phyloP scores from a whole-genome alignment of 257 asterid species.

The Fraxinus quadrangulata region DNA sequence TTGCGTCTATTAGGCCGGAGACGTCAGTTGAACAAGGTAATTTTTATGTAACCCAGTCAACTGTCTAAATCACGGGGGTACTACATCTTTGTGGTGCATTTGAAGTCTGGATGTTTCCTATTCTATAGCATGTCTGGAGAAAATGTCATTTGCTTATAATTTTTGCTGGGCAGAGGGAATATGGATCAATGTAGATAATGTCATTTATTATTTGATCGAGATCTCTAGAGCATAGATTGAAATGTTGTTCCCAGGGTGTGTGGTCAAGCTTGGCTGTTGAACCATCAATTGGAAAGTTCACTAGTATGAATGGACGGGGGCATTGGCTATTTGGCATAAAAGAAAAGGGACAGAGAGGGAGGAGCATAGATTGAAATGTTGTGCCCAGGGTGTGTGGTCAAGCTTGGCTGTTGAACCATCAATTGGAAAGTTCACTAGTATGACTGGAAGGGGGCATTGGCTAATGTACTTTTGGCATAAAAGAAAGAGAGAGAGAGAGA shows the following conservation, averaged over 20 bases:
- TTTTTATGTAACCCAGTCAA: not conserved
- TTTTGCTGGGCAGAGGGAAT: not conserved
- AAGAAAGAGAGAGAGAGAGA: too few species aligned
- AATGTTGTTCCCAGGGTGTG: not conserved
- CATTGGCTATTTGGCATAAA: not conserved
- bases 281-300: not conserved
- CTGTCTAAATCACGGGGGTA: not conserved
- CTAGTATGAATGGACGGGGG: not conserved
- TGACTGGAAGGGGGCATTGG: not conserved
- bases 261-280: not conserved
- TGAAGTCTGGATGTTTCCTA: not conserved
- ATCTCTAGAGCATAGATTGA: not conserved
- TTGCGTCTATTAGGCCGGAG: conserved; percentile 46
- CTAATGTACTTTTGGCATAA: not conserved
- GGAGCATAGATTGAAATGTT: not conserved
- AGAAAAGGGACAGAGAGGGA: not conserved
- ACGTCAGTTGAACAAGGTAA: conserved; percentile 57
- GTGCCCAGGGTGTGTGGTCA: not conserved
- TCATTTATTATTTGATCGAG: not conserved
- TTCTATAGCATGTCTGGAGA: not conserved
- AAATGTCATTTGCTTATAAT: not conserved
- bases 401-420: not conserved
- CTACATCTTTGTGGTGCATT: not conserved
- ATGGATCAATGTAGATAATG: not conserved
- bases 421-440: not conserved